Conservation (phyloP, 139 green algal species). For the Mesostigma viride region DNA sequence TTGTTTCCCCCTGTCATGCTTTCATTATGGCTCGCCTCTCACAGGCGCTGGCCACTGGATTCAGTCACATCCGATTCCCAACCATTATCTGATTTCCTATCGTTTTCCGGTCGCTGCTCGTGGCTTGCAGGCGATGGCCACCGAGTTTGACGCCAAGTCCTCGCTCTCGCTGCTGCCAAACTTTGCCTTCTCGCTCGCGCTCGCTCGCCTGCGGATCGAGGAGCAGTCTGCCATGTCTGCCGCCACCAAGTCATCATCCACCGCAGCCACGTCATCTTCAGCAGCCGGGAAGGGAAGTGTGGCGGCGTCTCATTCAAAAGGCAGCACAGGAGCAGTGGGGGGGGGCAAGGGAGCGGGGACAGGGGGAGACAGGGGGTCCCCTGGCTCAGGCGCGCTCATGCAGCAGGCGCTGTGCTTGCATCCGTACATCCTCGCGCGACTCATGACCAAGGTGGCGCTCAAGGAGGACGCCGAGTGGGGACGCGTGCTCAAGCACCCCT, state of each 20-base stretch:
- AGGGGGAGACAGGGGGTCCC: background rate
- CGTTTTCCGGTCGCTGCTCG: too few relatives aligned
- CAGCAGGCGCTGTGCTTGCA: constrained; percentile 55
- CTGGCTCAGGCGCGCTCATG: constrained; percentile 44
- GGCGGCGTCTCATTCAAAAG: background rate
- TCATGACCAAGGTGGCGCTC: constrained; percentile 25
- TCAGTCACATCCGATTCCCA: too few relatives aligned
- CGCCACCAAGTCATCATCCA: constrained; percentile 45
- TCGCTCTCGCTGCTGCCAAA: constrained; percentile 65
- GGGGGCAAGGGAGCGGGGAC: background rate
- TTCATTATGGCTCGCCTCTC: too few relatives aligned
- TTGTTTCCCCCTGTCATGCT: too few relatives aligned
- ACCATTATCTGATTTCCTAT: too few relatives aligned
- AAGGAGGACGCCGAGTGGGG: constrained; percentile 18
- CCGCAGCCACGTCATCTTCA: background rate
- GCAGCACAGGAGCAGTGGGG: background rate
- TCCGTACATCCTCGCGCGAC: constrained; percentile 50
- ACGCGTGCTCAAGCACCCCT: background rate
- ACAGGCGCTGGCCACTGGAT: too few relatives aligned
- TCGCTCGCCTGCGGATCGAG: constrained; percentile 41
- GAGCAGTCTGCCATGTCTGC: constrained; percentile 20
- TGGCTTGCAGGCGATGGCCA: constrained; percentile 38
- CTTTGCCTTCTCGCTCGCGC: constrained; percentile 55
- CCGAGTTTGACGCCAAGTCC: constrained; percentile 38
- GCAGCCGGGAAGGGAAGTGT: background rate